Evolutionary conservation across 2,329 filamentous ascomycete species (phyloP).

Genomic region (Cyphellophora attinorum): DNA sequence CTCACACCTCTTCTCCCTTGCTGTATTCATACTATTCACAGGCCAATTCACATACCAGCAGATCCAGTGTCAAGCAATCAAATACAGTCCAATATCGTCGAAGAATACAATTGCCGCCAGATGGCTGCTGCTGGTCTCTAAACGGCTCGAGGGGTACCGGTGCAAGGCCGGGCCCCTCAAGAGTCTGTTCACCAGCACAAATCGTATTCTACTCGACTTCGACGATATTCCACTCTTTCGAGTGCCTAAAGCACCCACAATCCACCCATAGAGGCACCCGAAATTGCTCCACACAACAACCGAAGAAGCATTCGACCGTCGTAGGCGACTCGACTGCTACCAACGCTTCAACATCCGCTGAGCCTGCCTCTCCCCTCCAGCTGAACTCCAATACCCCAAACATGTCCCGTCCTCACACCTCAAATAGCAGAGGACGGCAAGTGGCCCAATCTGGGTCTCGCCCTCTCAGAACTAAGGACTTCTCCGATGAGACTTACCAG

Average conservation of each 20-base stretch:
- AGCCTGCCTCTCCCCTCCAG: constrained; percentile 8
- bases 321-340: constrained; percentile 16
- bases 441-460: constrained; percentile 8
- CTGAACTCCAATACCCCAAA: constrained; percentile 2
- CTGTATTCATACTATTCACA: too few species aligned
- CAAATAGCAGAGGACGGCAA: constrained; percentile 14
- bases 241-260: constrained; percentile 19
- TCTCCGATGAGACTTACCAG: constrained; percentile 10
- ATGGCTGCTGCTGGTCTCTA: constrained; percentile 82
- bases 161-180: constrained; percentile 32
- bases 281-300: constrained; percentile 47
- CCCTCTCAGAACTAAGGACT: constrained; percentile 8
- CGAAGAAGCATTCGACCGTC: constrained; percentile 22
- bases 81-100: constrained; percentile 50
- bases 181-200: constrained; percentile 78
- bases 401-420: constrained; percentile 15
- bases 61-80: constrained; percentile 1
- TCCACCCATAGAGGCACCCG: constrained; percentile 40
- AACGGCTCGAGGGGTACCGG: constrained; percentile 63
- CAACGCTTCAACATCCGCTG: constrained; percentile 9
- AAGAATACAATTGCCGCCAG: constrained; percentile 56
- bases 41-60: constrained; percentile 5
- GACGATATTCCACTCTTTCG: constrained; percentile 48
- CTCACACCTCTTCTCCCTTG: constrained; percentile 14
- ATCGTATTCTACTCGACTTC: constrained; percentile 46